Conservation (phyloP, 2,329 filamentous ascomycete species). For the Trichoderma sp. region DNA sequence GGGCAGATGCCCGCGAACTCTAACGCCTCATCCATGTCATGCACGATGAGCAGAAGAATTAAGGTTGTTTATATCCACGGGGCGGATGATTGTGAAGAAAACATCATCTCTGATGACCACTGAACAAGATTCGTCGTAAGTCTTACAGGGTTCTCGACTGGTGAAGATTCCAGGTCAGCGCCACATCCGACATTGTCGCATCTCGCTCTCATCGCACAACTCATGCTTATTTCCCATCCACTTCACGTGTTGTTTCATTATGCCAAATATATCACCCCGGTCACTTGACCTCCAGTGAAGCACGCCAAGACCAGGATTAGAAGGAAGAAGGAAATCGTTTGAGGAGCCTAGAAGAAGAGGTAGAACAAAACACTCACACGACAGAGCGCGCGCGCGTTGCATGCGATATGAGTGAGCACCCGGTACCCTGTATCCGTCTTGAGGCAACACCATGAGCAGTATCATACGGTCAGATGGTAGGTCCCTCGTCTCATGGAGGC, state of each 20-base stretch:
- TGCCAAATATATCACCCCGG: not conserved
- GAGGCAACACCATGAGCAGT: no score
- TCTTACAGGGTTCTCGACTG: not conserved
- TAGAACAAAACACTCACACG: not conserved
- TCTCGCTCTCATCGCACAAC: slow-evolving; percentile 13
- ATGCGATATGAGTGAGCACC: no score
- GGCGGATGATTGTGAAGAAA: not conserved
- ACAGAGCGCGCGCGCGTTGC: no score
- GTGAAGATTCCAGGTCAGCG: not conserved
- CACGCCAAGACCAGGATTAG: not conserved
- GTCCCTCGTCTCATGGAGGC: no score
- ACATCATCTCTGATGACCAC: not conserved
- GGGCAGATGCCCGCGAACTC: not conserved
- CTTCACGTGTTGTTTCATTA: slow-evolving; percentile 26
- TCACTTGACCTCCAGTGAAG: not conserved
- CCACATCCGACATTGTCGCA: slow-evolving; percentile 15
- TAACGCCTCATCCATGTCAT: not conserved
- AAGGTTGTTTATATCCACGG: not conserved
- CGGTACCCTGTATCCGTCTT: no score
- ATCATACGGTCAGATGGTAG: no score
- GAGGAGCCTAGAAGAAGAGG: not conserved
- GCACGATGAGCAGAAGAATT: not conserved
- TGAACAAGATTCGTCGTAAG: not conserved
- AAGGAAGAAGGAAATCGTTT: not conserved
- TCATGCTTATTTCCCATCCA: slow-evolving; percentile 2